phyloP scores from a whole-genome alignment of 371 early-diverging fungal genomes.

The Nematocida homosporus region DNA sequence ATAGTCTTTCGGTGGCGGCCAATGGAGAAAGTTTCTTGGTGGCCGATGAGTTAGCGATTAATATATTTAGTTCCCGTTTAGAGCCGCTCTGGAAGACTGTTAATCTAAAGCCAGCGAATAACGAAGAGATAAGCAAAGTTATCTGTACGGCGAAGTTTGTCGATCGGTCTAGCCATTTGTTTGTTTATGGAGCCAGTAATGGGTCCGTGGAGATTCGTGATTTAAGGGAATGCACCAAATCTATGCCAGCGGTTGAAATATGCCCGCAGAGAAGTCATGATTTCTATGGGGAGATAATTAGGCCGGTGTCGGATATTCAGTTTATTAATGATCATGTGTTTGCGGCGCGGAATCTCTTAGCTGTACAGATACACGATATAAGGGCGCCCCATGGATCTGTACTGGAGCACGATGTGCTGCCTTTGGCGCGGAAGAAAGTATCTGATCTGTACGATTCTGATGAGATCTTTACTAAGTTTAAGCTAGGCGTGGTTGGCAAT shows the following conservation, averaged over 20 bases:
- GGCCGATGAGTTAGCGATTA: slow-evolving; percentile 92
- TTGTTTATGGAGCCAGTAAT: slow-evolving; percentile 93
- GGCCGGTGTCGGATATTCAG: slow-evolving; percentile 63
- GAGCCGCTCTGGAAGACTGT: slow-evolving; percentile 70
- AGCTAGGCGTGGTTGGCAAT: slow-evolving; percentile 30
- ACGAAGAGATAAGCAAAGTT: slow-evolving; percentile 95
- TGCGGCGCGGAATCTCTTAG: slow-evolving; percentile 60
- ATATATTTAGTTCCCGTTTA: slow-evolving; percentile 86
- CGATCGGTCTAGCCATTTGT: slow-evolving; percentile 82
- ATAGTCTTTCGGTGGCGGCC: slow-evolving; percentile 91
- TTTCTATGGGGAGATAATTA: slow-evolving; percentile 58
- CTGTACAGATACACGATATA: slow-evolving; percentile 61
- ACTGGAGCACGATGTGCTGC: slow-evolving; percentile 45
- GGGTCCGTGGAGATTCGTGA: slow-evolving; percentile 90
- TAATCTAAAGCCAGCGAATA: slow-evolving; percentile 94
- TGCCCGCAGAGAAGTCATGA: slow-evolving; percentile 25
- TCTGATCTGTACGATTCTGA: slow-evolving; percentile 58
- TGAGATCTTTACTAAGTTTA: slow-evolving; percentile 64
- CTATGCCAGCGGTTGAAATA: slow-evolving; percentile 45
- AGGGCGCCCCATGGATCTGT: slow-evolving; percentile 30
- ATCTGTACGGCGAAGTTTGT: slow-evolving; percentile 96
- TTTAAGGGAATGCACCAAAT: slow-evolving; percentile 71
- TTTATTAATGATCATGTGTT: slow-evolving; percentile 62
- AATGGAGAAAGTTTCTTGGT: slow-evolving; percentile 90
- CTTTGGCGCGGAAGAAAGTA: slow-evolving; percentile 36